Conservation (phyloP, 148 eudicot genomes). For the Vaccinium macrocarpon region DNA sequence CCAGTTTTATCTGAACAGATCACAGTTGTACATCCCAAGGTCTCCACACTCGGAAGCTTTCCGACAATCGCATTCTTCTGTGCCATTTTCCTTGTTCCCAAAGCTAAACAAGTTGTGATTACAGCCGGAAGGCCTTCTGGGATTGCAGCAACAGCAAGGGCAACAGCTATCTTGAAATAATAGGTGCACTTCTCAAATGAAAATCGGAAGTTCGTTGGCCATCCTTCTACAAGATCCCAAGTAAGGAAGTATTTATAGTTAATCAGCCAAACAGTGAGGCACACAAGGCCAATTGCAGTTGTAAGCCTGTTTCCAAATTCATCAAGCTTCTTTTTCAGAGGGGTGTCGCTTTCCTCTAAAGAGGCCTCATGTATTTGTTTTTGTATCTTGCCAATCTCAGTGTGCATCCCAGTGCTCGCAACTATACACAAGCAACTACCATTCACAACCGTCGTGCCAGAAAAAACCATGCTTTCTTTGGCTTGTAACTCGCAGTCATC, state of each 20-base stretch:
- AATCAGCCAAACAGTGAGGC: constrained; percentile 69
- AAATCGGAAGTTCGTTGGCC: constrained; percentile 66
- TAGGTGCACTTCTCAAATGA: constrained; percentile 85
- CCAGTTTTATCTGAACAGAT: constrained; percentile 95
- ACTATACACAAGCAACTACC: constrained; percentile 69
- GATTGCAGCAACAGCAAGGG: constrained; percentile 83
- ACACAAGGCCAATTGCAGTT: constrained; percentile 58
- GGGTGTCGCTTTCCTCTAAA: constrained; percentile 63
- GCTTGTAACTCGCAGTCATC: constrained; percentile 80
- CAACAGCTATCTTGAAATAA: constrained; percentile 77
- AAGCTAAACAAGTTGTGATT: constrained; percentile 77
- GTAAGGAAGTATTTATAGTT: constrained; percentile 70
- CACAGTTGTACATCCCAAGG: constrained; percentile 87
- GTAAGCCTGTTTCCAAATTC: constrained; percentile 74
- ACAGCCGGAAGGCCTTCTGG: constrained; percentile 90
- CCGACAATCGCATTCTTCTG: constrained; percentile 79
- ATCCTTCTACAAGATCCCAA: constrained; percentile 73
- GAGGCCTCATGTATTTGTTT: constrained; percentile 79
- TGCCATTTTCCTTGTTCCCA: constrained; percentile 89
- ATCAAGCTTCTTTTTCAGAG: constrained; percentile 76
- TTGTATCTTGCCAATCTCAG: constrained; percentile 77
- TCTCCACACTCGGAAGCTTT: constrained; percentile 87
- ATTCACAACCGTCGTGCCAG: constrained; percentile 77
- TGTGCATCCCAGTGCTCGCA: constrained; percentile 57
- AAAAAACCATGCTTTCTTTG: constrained; percentile 81